Evolutionary conservation across 371 early-diverging fungal species (phyloP).

Genomic region (Coemansia sp.): DNA sequence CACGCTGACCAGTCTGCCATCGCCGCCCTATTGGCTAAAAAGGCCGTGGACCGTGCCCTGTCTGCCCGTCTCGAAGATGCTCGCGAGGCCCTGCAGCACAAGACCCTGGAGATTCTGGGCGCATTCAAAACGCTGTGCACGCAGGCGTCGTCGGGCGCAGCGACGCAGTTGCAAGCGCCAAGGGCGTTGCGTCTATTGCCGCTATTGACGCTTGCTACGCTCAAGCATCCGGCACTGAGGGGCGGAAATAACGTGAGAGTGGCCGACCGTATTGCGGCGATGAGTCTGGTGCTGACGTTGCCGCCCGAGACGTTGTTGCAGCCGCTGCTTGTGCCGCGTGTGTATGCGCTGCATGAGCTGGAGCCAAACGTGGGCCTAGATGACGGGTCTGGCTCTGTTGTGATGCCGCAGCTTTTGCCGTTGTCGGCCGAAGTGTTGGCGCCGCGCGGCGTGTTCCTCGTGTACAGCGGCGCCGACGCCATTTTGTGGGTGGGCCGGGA

Average conservation of each 20-base stretch:
- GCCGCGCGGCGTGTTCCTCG: constrained; percentile 79
- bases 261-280: constrained; percentile 70
- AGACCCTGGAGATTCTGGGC: constrained; percentile 79
- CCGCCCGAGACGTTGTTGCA: constrained; percentile 73
- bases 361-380: constrained; percentile 60
- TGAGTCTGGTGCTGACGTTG: constrained; percentile 70
- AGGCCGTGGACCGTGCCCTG: constrained; percentile 86
- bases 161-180: constrained; percentile 78
- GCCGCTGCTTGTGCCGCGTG: constrained; percentile 70
- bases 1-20: constrained; percentile 86
- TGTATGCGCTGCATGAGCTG: constrained; percentile 86
- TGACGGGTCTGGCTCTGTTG: constrained; percentile 23
- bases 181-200: constrained; percentile 87
- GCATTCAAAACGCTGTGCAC: constrained; percentile 80
- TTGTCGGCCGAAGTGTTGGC: constrained; percentile 83
- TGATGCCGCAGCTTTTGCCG: constrained; percentile 65
- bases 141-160: constrained; percentile 70
- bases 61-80: constrained; percentile 92
- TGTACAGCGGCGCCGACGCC: constrained; percentile 81
- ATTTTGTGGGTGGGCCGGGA: constrained; percentile 87
- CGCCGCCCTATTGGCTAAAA: constrained; percentile 78
- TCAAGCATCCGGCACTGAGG: constrained; percentile 65
- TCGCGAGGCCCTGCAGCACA: constrained; percentile 88
- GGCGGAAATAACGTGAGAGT: constrained; percentile 64
- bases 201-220: constrained; percentile 74